Base-by-base conservation (phyloP, 805 yeast species). In the Starmerella vitae region DNA sequence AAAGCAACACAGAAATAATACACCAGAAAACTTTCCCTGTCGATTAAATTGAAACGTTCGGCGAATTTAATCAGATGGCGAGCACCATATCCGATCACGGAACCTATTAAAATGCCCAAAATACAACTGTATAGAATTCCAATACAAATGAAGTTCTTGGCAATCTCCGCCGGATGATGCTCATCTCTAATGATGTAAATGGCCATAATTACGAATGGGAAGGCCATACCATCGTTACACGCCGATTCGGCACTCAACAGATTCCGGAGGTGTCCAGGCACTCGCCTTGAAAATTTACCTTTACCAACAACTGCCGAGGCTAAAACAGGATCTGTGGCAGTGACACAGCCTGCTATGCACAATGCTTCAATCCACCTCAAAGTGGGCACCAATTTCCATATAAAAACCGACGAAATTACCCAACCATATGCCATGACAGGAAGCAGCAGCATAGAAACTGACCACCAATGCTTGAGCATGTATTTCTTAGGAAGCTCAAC, bases 291-390 rank as follows among this genome's bases (percentile, higher is more conserved):
- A 57, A 85, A 85, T 55, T 82, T 81, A 48, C 94, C 94, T 52
- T 81, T 85, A 58, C 94, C 94, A 9, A 85, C 94, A 28, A 85
- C 94, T 2, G 95, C 94, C 14, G 94, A 91, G 2, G 95, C 94
- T 53, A 85, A 67, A 30, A 85, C 91, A 5, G 96, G 96, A 61
- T 85, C 96, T 0, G 96, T 86, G 2, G 95, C 95, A 0, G 95
- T 86, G 33, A 85, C 76, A 57, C 94, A 84, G 1, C 93, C 94
- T 24, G 86, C 71, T 1, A 85, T 74, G 34, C 78, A 66, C 26
- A 85, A 66, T 2, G 83, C 76, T 36, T 76, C 81, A 17, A 80
- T 58, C 63, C 85, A 83, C 39, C 70, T 63, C 42, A 85, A 65
- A 7, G 76, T 71, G 1, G 91, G 88, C 26, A 86, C 75, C 22